phyloP scores from a whole-genome alignment of 2,329 filamentous ascomycete species.

The Colletotrichum navitas region DNA sequence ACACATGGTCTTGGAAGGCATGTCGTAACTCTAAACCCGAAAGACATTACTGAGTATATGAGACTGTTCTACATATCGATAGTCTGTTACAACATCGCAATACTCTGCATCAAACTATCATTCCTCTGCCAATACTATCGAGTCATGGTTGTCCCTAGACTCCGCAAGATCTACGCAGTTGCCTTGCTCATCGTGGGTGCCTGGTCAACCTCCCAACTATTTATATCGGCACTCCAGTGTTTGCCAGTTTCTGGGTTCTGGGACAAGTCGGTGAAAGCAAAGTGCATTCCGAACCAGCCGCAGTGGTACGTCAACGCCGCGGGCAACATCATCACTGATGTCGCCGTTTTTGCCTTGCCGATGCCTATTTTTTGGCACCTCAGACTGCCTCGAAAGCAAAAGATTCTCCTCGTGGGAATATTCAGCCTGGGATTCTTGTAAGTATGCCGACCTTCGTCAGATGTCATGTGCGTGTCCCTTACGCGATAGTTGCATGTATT shows the following conservation, averaged over 20 bases:
- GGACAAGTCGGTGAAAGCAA: constrained; percentile 44
- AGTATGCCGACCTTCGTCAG: constrained; percentile 19
- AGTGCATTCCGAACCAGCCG: constrained; percentile 44
- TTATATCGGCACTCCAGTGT: constrained; percentile 47
- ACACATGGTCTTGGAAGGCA: constrained; percentile 44
- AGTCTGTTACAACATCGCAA: constrained; percentile 49
- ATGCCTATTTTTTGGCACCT: constrained; percentile 46
- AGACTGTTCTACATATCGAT: constrained; percentile 49
- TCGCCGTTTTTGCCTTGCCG: constrained; percentile 47
- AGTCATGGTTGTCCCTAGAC: constrained; percentile 48
- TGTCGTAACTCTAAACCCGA: constrained; percentile 2
- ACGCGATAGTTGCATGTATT: neutral
- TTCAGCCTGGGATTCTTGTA: constrained; percentile 49
- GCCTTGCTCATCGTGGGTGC: constrained; percentile 47
- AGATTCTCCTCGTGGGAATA: constrained; percentile 46
- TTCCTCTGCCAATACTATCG: constrained; percentile 55
- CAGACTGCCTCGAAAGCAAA: constrained; percentile 44
- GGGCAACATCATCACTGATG: constrained; percentile 48
- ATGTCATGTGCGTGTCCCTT: neutral
- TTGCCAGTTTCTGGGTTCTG: constrained; percentile 48
- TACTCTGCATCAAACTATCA: constrained; percentile 51
- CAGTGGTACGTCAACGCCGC: constrained; percentile 47
- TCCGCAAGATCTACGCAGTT: constrained; percentile 46
- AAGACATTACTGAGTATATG: constrained; percentile 33
- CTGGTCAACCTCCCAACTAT: constrained; percentile 47